Conservation (phyloP, 192 early-diverging fungal species). For the Podila minutissima region DNA sequence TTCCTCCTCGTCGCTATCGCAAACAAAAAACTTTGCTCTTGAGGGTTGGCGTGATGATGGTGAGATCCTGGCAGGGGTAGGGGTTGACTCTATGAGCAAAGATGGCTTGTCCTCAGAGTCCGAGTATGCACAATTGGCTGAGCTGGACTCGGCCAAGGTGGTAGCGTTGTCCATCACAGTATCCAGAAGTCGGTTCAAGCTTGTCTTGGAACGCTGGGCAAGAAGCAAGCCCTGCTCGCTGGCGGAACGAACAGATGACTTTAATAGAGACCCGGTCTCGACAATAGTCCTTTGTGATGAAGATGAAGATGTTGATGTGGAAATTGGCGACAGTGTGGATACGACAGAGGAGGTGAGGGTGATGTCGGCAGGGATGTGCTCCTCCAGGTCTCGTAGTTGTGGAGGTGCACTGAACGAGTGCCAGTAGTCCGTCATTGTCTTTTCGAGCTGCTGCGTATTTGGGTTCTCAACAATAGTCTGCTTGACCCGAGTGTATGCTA, state of each 20-base stretch:
- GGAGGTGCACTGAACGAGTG: neutral
- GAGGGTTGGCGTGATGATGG: neutral
- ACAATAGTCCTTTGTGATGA: neutral
- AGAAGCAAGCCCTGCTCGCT: constrained; percentile 11
- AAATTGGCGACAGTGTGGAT: neutral
- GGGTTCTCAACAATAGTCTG: neutral
- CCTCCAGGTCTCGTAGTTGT: neutral
- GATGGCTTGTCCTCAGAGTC: constrained; percentile 5
- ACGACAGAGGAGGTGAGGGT: neutral
- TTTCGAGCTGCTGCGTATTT: neutral
- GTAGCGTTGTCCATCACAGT: constrained; percentile 19
- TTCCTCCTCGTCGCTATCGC: constrained; percentile 3
- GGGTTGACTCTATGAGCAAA: neutral
- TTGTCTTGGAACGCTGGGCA: constrained; percentile 10
- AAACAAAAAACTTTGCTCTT: constrained; percentile 28
- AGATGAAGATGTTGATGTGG: neutral
- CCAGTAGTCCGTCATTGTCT: neutral
- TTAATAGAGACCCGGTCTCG: neutral
- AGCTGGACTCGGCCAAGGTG: constrained; percentile 14
- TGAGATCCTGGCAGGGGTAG: neutral
- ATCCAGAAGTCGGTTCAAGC: constrained; percentile 8
- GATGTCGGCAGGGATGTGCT: neutral
- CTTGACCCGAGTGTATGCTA: neutral
- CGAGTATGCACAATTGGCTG: constrained; percentile 7
- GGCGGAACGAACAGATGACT: neutral